Conservation (phyloP, 495 filamentous ascomycete genomes). For the Paragyromitra xinjiangensis region DNA sequence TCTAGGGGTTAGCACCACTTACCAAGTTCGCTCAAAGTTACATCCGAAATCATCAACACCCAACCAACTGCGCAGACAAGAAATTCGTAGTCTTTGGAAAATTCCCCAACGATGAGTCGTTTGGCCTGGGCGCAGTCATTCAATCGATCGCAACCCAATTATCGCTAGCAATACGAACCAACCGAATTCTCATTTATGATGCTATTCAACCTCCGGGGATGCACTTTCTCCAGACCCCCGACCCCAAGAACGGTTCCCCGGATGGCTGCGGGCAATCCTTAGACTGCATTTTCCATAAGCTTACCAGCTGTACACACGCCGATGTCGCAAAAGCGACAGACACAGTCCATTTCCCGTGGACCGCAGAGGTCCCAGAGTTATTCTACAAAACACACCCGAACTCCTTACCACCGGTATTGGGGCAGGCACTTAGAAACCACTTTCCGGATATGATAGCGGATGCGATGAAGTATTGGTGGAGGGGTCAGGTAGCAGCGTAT, state of each 20-base stretch:
- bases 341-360: slow-evolving; percentile 15
- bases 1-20: slow-evolving; percentile 39
- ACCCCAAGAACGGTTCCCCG: not conserved
- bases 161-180: slow-evolving; percentile 33
- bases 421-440: not conserved
- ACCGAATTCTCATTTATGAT: slow-evolving; percentile 40
- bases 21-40: slow-evolving; percentile 47
- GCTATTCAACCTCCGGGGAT: slow-evolving; percentile 26
- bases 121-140: slow-evolving; percentile 39
- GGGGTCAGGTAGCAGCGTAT: slow-evolving; percentile 42
- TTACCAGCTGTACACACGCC: slow-evolving; percentile 36
- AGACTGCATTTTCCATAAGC: slow-evolving; percentile 41
- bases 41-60: slow-evolving; percentile 34
- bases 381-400: slow-evolving; percentile 30
- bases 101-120: slow-evolving; percentile 47
- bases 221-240: slow-evolving; percentile 31
- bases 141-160: slow-evolving; percentile 29
- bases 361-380: not conserved
- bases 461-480: slow-evolving; percentile 46
- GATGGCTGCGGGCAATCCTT: slow-evolving; percentile 25
- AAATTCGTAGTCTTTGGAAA: slow-evolving; percentile 39
- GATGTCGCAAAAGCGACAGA: slow-evolving; percentile 27
- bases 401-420: slow-evolving; percentile 29
- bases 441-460: slow-evolving; percentile 40
- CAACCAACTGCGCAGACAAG: slow-evolving; percentile 18